Conservation (phyloP, 192 early-diverging fungal species). For the Rhizoclosmatium sp. region DNA sequence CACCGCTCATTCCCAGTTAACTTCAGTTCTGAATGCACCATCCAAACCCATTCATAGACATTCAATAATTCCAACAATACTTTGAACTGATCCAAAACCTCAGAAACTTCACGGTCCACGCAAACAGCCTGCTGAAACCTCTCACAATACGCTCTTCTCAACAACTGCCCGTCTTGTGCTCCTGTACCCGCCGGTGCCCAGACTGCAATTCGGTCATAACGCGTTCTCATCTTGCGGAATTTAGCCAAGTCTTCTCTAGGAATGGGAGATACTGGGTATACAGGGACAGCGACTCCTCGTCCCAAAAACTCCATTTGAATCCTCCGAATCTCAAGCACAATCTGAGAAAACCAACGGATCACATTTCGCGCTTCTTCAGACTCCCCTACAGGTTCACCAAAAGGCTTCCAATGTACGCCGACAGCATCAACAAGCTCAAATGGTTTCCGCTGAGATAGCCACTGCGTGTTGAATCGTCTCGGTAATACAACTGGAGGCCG, state of each 20-base stretch:
- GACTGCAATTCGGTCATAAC: constrained; percentile 14
- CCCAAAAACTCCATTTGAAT: constrained; percentile 2
- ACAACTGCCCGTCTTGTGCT: no score
- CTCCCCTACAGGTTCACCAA: background rate
- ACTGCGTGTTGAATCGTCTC: constrained; percentile 14
- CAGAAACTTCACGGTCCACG: background rate
- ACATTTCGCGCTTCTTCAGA: background rate
- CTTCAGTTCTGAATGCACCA: background rate
- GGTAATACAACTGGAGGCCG: background rate
- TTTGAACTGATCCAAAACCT: background rate
- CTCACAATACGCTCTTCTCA: background rate
- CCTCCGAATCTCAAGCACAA: background rate
- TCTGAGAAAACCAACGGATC: background rate
- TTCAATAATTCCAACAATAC: no score
- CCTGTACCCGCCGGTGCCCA: background rate
- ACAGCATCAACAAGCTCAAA: constrained; percentile 15
- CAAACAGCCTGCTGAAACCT: background rate
- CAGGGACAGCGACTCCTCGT: background rate
- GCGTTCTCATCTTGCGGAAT: background rate
- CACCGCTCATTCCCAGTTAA: background rate
- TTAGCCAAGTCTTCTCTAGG: background rate
- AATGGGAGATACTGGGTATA: background rate
- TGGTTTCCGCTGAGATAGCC: constrained; percentile 1
- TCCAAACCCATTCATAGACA: constrained; percentile 11
- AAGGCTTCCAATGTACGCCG: constrained; percentile 17